phyloP scores from a whole-genome alignment of 140 eudicot genomes.

The Erigeron philadelphicus region DNA sequence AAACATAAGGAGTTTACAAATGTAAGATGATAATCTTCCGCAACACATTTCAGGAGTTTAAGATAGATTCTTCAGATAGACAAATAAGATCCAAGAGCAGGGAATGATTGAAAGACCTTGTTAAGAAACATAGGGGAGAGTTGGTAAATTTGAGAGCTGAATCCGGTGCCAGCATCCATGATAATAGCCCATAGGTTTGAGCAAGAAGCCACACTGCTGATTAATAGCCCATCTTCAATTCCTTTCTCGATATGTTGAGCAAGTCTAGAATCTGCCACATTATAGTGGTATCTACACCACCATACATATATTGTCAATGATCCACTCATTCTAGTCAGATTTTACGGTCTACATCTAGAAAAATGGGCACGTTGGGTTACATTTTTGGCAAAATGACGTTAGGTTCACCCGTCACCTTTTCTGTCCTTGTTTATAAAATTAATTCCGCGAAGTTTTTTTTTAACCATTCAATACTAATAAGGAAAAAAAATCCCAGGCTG shows the following conservation, averaged over 20 bases:
- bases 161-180: constrained; percentile 89
- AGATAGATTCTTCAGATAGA: neutral
- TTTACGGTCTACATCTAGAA: too few species aligned
- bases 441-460: too few species aligned
- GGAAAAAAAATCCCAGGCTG: too few species aligned
- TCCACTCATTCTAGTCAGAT: too few species aligned
- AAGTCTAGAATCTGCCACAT: constrained; percentile 68
- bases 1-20: neutral
- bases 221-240: constrained; percentile 67
- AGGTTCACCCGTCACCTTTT: too few species aligned
- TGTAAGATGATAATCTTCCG: neutral
- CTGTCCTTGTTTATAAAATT: too few species aligned
- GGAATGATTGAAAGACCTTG: constrained; percentile 42
- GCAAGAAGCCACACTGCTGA: constrained; percentile 78
- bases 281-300: constrained; percentile 72
- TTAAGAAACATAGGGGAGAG: constrained; percentile 61
- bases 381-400: too few species aligned
- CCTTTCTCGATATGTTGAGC: constrained; percentile 74
- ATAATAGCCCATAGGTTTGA: constrained; percentile 76
- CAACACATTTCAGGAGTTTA: neutral
- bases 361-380: neutral
- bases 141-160: constrained; percentile 65
- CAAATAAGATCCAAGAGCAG: neutral
- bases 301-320: neutral
- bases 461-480: too few species aligned